A percentile compares a stretch with the other conserved stretches of the same genome.
Conservation (phyloP, 306 rosid genomes). For the Sophora flavescens region DNA sequence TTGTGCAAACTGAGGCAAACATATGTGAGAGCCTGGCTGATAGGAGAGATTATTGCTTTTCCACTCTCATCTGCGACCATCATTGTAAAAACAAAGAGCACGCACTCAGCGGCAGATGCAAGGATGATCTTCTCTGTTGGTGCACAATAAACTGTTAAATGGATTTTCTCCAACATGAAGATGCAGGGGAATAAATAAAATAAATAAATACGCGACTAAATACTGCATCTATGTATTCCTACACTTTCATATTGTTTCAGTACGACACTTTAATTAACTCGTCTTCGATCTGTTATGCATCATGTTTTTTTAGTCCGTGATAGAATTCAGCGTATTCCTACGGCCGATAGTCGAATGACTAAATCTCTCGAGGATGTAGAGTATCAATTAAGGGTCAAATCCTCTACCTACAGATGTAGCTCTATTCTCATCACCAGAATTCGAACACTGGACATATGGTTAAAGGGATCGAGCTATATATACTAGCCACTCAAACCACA, state of each 20-base stretch:
- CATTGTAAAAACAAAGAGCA: conserved; percentile 41
- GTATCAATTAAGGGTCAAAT: too few relatives aligned
- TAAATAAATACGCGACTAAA: background rate
- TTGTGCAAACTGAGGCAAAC: conserved; percentile 39
- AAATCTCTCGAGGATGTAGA: too few relatives aligned
- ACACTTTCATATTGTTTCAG: background rate
- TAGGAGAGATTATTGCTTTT: conserved; percentile 27
- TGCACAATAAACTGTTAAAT: conserved; percentile 41
- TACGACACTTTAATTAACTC: too few relatives aligned
- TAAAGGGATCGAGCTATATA: too few relatives aligned
- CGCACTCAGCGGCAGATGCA: conserved; percentile 30
- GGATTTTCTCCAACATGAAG: background rate
- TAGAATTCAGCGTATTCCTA: too few relatives aligned
- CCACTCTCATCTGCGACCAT: conserved; percentile 17
- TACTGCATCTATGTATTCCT: background rate
- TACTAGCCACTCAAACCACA: too few relatives aligned
- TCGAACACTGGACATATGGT: too few relatives aligned
- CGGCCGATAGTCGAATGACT: too few relatives aligned
- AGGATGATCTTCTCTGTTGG: conserved; percentile 32
- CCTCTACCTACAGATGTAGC: too few relatives aligned
- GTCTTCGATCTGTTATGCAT: too few relatives aligned
- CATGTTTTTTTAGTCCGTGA: too few relatives aligned
- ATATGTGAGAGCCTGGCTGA: conserved; percentile 36
- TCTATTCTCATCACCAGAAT: too few relatives aligned
- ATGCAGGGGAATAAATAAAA: background rate